phyloP scores from a whole-genome alignment of 345 rosid species.

The Cardamine chenopodiifolia region DNA sequence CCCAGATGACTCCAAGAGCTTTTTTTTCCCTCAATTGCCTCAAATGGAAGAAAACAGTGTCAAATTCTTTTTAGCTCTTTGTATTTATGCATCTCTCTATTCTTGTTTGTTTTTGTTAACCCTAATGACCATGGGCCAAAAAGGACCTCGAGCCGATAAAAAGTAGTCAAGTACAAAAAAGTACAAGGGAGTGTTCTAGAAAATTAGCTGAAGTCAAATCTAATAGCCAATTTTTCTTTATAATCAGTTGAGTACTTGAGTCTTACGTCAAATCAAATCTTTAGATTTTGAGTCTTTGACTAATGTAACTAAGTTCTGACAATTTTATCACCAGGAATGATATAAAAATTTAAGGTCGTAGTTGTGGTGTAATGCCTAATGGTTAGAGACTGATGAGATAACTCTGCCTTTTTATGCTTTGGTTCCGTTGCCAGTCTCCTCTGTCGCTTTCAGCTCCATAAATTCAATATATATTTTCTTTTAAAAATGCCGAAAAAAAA shows the following conservation, averaged over 20 bases:
- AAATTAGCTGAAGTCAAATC: neutral
- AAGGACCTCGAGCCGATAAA: constrained; percentile 31
- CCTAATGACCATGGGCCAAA: neutral
- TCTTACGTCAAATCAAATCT: constrained; percentile 24
- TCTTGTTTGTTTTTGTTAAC: constrained; percentile 1
- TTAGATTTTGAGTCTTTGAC: neutral
- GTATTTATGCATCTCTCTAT: constrained; percentile 18
- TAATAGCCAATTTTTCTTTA: neutral
- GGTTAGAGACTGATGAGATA: constrained; percentile 6
- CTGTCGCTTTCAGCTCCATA: constrained; percentile 44
- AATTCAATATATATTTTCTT: neutral
- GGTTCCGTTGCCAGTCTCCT: constrained; percentile 24
- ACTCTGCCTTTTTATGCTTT: neutral
- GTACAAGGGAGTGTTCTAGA: neutral
- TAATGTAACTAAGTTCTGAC: constrained; percentile 13
- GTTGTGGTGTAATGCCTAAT: neutral
- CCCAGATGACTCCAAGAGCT: constrained; percentile 39
- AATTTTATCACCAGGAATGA: neutral
- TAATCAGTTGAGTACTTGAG: neutral
- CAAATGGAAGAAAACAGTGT: constrained; percentile 11
- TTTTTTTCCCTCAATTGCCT: neutral
- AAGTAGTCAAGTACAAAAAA: neutral
- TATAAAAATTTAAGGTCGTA: neutral
- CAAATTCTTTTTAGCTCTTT: constrained; percentile 4
- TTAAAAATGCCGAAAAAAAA: constrained; percentile 2